Evolutionary conservation across 1,284 basidiomycete genomes (phyloP).

Genomic region (Sporisorium graminicola): DNA sequence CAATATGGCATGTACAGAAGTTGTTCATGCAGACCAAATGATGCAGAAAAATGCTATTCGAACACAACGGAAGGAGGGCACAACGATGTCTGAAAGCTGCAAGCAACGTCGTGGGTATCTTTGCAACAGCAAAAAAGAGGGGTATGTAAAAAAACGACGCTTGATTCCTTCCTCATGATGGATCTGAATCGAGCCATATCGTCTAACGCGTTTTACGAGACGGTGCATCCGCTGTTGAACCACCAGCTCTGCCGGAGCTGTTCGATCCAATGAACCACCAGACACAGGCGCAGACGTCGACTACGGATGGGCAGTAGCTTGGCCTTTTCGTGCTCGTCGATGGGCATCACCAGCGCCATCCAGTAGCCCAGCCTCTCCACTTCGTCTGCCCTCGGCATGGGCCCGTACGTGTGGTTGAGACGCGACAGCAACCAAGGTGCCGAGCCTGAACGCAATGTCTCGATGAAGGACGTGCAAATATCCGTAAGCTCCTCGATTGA

Average conservation of each 20-base stretch:
- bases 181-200: neutral
- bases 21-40: neutral
- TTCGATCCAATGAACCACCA: slow-evolving; percentile 95
- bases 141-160: slow-evolving; percentile 7
- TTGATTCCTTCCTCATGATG: neutral
- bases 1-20: neutral
- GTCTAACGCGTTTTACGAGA: slow-evolving; percentile 24
- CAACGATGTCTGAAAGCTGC: neutral
- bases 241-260: slow-evolving; percentile 73
- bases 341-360: slow-evolving; percentile 91
- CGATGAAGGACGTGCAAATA: slow-evolving; percentile 83
- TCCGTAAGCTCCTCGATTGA: slow-evolving; percentile 80
- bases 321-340: slow-evolving; percentile 92
- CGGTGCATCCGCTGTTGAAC: slow-evolving; percentile 71
- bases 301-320: slow-evolving; percentile 90
- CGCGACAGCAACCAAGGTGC: slow-evolving; percentile 92
- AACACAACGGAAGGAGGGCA: neutral
- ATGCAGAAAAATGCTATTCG: neutral
- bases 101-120: slow-evolving; percentile 7
- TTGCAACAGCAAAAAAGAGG: neutral
- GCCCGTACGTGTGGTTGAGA: slow-evolving; percentile 74
- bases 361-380: slow-evolving; percentile 72
- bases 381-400: slow-evolving; percentile 56
- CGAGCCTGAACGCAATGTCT: slow-evolving; percentile 81
- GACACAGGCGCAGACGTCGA: slow-evolving; percentile 80